These are phyloP conservation scores for Rutstroemia sp. DNA, from an alignment of 2,329 filamentous ascomycete species.

Conservation along the genomic window DNA sequence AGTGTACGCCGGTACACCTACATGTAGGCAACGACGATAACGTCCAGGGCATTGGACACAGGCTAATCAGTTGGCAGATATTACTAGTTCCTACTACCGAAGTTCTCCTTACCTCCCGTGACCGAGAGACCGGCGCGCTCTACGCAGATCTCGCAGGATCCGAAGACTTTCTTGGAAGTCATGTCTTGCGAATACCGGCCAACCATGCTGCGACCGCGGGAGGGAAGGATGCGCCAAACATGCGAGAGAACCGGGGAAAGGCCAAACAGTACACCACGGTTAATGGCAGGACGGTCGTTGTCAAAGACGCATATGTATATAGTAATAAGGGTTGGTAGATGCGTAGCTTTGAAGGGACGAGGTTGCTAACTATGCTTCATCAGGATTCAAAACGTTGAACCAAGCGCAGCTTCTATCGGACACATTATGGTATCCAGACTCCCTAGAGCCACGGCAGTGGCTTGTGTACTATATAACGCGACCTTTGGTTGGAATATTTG, in stretches of 20 bases:
- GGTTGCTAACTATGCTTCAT: neutral
- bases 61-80: constrained; percentile 42
- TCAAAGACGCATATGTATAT: constrained; percentile 89
- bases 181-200: constrained; percentile 80
- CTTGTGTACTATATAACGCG: constrained; percentile 92
- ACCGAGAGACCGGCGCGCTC: constrained; percentile 71
- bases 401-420: constrained; percentile 85
- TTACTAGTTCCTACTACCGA: constrained; percentile 92
- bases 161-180: constrained; percentile 93
- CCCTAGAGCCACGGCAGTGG: constrained; percentile 87
- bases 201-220: constrained; percentile 41
- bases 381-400: constrained; percentile 85
- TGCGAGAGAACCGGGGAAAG: constrained; percentile 85
- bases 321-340: constrained; percentile 77
- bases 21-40: constrained; percentile 46
- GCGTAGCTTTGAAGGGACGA: neutral
- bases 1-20: constrained; percentile 87
- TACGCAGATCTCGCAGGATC: constrained; percentile 77
- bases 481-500: constrained; percentile 77
- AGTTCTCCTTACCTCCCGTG: constrained; percentile 78
- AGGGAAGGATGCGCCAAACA: constrained; percentile 53
- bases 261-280: constrained; percentile 89
- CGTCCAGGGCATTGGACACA: neutral
- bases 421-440: constrained; percentile 79
- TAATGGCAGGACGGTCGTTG: constrained; percentile 86